Conservation (phyloP, 768 basidiomycete species). For the Strobilomyces echinocephalus region DNA sequence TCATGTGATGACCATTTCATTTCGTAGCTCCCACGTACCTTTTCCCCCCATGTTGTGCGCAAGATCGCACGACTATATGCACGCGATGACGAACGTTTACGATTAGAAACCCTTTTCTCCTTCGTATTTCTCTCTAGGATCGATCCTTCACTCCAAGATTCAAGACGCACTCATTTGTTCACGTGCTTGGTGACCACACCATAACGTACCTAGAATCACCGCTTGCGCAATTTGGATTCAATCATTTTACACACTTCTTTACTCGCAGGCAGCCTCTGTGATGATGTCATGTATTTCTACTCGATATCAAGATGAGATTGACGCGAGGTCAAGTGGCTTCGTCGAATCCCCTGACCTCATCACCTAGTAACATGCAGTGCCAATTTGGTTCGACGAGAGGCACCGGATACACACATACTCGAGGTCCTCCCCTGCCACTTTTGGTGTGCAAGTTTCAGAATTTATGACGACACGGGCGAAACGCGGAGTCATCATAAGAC, state of each 20-base stretch:
- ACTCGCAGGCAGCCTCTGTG: neutral
- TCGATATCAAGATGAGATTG: neutral
- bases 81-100: slow-evolving; percentile 14
- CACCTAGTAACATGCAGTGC: neutral
- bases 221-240: neutral
- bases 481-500: neutral
- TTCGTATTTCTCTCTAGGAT: neutral
- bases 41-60: slow-evolving; percentile 4
- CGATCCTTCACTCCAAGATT: neutral
- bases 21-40: neutral
- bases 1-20: slow-evolving; percentile 3
- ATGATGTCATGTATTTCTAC: slow-evolving; percentile 2
- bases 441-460: neutral
- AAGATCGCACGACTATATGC: slow-evolving; percentile 9
- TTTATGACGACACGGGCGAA: neutral
- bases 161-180: neutral
- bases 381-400: neutral
- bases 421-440: neutral
- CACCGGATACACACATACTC: too few relatives aligned
- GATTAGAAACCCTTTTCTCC: neutral
- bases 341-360: neutral
- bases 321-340: neutral
- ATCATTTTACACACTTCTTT: slow-evolving; percentile 5
- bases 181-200: slow-evolving; percentile 4
- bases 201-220: neutral